Conservation (phyloP, 2,329 filamentous ascomycete genomes). For the Lojkania enalia region DNA sequence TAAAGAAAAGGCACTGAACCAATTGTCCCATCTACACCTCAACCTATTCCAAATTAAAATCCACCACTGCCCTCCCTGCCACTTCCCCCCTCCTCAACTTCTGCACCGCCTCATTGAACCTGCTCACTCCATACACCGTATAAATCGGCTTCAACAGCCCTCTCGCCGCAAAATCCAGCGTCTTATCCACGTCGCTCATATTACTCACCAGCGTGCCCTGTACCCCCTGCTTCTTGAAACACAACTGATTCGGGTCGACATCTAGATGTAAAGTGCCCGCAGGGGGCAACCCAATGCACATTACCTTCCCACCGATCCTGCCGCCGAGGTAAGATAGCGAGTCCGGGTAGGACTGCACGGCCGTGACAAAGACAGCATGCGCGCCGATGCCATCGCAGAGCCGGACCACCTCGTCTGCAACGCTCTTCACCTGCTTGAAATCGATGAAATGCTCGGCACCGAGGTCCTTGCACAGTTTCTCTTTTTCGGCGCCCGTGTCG, state of each 20-base stretch:
- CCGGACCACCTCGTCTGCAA: slow-evolving; percentile 38
- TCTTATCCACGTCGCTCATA: slow-evolving; percentile 53
- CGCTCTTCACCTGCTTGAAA: slow-evolving; percentile 38
- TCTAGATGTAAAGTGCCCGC: slow-evolving; percentile 35
- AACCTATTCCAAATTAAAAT: slow-evolving; percentile 52
- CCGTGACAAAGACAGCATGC: slow-evolving; percentile 46
- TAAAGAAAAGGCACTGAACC: too few species aligned
- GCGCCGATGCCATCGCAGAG: slow-evolving; percentile 43
- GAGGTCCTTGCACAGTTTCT: slow-evolving; percentile 37
- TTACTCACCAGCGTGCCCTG: slow-evolving; percentile 49
- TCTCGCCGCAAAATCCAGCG: slow-evolving; percentile 53
- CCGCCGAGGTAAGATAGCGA: slow-evolving; percentile 44
- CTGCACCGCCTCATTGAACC: slow-evolving; percentile 56
- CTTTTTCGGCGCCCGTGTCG: slow-evolving; percentile 42
- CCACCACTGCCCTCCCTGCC: slow-evolving; percentile 57
- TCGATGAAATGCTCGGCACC: slow-evolving; percentile 46
- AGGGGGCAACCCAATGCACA: slow-evolving; percentile 55
- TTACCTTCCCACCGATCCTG: slow-evolving; percentile 55
- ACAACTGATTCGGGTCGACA: slow-evolving; percentile 40
- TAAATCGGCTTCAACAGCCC: slow-evolving; percentile 56
- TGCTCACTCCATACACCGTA: slow-evolving; percentile 52
- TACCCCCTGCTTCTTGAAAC: slow-evolving; percentile 41
- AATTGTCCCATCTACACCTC: not conserved
- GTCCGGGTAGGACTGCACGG: slow-evolving; percentile 36
- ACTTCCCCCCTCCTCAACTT: slow-evolving; percentile 55